Conservation (phyloP, 1,139 yeast species). For the Saccharomyces hybrid region DNA sequence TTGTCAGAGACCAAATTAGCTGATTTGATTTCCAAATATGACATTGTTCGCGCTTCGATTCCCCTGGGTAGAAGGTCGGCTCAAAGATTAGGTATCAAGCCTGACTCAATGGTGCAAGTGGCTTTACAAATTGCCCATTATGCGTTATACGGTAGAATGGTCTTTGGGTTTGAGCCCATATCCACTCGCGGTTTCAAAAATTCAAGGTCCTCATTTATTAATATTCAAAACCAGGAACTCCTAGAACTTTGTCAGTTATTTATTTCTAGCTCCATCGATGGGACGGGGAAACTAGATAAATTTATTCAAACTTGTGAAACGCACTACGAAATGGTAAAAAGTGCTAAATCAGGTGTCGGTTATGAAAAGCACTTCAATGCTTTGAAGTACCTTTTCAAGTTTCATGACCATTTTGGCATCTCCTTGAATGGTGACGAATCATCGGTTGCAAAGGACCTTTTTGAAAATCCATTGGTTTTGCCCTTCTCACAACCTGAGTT, state of each 20-base stretch:
- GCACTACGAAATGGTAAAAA: conserved; percentile 43
- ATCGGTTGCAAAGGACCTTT: conserved; percentile 16
- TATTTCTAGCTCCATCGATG: conserved; percentile 42
- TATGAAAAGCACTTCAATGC: conserved; percentile 68
- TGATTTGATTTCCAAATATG: conserved; percentile 67
- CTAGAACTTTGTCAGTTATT: conserved; percentile 51
- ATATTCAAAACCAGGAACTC: conserved; percentile 51
- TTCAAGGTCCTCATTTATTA: conserved; percentile 60
- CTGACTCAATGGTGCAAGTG: conserved; percentile 62
- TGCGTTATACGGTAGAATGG: conserved; percentile 62
- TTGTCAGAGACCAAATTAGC: conserved; percentile 69
- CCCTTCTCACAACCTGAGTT: conserved; percentile 43
- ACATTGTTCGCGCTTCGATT: conserved; percentile 40
- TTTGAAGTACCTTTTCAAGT: conserved; percentile 42
- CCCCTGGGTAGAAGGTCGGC: conserved; percentile 42
- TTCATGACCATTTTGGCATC: conserved; percentile 31
- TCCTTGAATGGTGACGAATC: conserved; percentile 35
- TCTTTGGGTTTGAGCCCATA: conserved; percentile 63
- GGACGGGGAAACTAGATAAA: conserved; percentile 25
- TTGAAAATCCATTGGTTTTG: conserved; percentile 38
- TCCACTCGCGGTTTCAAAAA: conserved; percentile 61
- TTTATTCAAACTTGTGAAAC: conserved; percentile 45
- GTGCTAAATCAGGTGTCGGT: conserved; percentile 55
- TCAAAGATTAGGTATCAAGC: conserved; percentile 44
- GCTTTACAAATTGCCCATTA: conserved; percentile 64